Evolutionary conservation across 768 basidiomycete genomes (phyloP).

Genomic region (Panus rudis): DNA sequence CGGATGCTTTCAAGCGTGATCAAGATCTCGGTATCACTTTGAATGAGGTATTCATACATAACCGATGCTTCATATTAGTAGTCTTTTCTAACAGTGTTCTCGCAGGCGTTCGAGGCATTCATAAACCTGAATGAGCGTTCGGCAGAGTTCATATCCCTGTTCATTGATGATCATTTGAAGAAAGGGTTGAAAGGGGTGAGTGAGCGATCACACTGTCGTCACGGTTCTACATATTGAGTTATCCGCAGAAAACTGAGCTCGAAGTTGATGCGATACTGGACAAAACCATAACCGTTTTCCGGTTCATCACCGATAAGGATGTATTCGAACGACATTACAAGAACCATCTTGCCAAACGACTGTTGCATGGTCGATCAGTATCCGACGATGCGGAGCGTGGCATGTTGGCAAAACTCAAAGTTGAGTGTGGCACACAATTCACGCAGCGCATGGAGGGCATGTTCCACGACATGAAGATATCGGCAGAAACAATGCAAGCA

Average conservation of each 20-base stretch:
- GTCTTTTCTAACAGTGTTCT: not conserved
- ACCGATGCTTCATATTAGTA: not conserved
- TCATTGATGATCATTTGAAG: conserved; percentile 93
- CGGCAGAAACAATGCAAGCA: conserved; percentile 69
- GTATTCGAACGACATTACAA: conserved; percentile 99
- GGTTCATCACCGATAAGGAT: conserved; percentile 92
- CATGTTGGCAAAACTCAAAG: conserved; percentile 95
- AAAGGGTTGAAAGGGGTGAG: conserved; percentile 91
- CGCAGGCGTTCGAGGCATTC: conserved; percentile 86
- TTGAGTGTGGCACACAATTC: conserved; percentile 94
- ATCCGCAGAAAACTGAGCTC: conserved; percentile 78
- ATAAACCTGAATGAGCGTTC: conserved; percentile 83
- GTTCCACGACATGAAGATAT: conserved; percentile 95
- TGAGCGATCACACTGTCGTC: conserved; percentile 8
- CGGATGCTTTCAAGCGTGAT: conserved; percentile 61
- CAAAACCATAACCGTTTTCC: conserved; percentile 94
- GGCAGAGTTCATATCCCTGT: conserved; percentile 92
- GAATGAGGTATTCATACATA: conserved; percentile 58
- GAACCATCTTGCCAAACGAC: conserved; percentile 86
- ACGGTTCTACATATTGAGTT: conserved; percentile 3
- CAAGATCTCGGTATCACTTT: conserved; percentile 72
- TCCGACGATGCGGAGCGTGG: conserved; percentile 97
- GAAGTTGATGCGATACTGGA: conserved; percentile 89
- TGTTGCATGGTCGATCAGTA: conserved; percentile 79
- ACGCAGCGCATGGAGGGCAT: conserved; percentile 98